Evolutionary conservation across 257 asterid genomes (phyloP), one percentile per base, ranked within the genome.

Genomic region (Penstemon davidsonii): DNA sequence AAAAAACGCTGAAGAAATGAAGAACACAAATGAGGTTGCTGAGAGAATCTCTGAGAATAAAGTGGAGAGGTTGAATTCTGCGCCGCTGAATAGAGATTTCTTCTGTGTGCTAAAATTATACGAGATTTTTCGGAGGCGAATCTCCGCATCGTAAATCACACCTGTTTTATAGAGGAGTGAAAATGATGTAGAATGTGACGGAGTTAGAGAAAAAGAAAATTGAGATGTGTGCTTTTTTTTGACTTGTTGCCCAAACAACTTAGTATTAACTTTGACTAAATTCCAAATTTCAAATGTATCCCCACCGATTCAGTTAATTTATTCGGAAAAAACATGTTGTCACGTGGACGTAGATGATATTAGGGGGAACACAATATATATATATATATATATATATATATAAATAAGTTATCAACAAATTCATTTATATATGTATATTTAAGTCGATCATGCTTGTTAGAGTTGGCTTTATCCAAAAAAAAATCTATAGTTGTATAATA

Each of bases 141-240:
- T 84, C 86, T 83, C 85, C 91, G 90, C 97, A 91, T 88, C 18
- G 46, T 69, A 7, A 53, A 51, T 41, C 39, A 3, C n/a, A 8
- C 41, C 53, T 44, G 40, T 52, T 43, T 9, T 71, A 7, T 11
- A 10, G 52, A 13, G 52, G 55, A 25, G 49, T 2, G 66, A 46
- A 37, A 50, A 25, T 25, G 33, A 25, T 25, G 33, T 25, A 25
- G 3, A 25, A 49, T 9, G 4, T 10, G 4, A 4, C n/a, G 0
- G 15, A 10, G 54, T 4, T 2, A 0, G n/a, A 49, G 8, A 49
- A 12, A 12, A 19, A 54, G 8, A 15, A 54, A 3, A 18, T n/a
- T 54, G 37, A 54, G 57, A 13, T 52, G 57, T 52, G 57, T 52
- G 3, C 10, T 45, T 45, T 6, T 45, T 9, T 3, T 7, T 54